Evolutionary conservation across 75 land plant species (phyloP).

Genomic region (Adiantum capillusveneris): DNA sequence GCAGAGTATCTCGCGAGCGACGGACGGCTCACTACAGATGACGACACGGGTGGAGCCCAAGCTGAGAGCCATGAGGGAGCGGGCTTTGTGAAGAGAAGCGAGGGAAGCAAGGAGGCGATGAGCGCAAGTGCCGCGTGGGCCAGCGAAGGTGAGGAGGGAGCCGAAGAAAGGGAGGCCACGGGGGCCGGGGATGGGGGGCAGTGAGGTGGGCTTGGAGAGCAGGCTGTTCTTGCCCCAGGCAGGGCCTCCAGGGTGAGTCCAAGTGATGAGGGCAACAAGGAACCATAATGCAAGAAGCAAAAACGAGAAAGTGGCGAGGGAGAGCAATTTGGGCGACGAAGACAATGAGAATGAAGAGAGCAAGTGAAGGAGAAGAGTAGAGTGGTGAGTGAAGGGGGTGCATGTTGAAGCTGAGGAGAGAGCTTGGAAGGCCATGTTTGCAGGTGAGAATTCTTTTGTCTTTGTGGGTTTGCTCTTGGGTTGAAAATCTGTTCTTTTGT

Average conservation of each 20-base stretch:
- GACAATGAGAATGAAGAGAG: too few species aligned
- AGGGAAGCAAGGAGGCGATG: conserved; percentile 31
- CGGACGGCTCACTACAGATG: conserved; percentile 25
- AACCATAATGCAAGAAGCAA: conserved; percentile 21
- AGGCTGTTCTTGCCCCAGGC: conserved; percentile 23
- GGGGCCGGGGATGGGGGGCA: conserved; percentile 29
- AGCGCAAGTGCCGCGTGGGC: conserved; percentile 12
- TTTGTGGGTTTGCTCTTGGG: too few species aligned
- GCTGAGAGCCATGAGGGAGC: conserved; percentile 32
- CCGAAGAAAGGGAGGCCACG: conserved; percentile 48
- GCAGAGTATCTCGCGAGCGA: conserved; percentile 30
- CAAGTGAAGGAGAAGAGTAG: too few species aligned
- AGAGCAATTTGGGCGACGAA: too few species aligned
- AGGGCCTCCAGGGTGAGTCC: conserved; percentile 30
- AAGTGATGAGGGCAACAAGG: conserved; percentile 8
- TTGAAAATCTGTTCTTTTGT: too few species aligned
- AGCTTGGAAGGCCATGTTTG: too few species aligned
- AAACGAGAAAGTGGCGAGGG: conserved; percentile 2
- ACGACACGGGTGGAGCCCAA: conserved; percentile 29
- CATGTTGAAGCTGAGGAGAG: too few species aligned
- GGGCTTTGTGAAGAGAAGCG: conserved; percentile 18
- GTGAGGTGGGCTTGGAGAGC: background rate
- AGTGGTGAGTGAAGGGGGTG: too few species aligned
- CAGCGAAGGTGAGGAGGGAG: conserved; percentile 22
- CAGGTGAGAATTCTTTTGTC: too few species aligned